These are phyloP conservation scores for Dispira simplex DNA, from an alignment of 192 early-diverging fungal genomes.

Conservation along the genomic window DNA sequence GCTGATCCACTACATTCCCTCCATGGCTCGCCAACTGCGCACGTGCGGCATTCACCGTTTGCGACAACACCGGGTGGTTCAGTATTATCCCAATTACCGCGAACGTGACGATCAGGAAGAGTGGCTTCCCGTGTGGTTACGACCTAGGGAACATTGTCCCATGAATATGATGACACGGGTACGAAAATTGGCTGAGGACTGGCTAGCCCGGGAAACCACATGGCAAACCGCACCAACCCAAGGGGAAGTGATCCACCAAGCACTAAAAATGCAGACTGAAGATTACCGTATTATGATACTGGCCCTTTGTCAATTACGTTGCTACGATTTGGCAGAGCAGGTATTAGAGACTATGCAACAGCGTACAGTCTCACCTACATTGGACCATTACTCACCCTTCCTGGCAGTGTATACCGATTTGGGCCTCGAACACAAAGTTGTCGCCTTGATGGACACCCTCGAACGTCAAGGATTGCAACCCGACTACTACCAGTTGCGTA, in stretches of 20 bases:
- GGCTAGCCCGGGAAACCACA: background rate
- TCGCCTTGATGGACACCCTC: too few relatives aligned
- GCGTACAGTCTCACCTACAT: background rate
- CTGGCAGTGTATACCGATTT: background rate
- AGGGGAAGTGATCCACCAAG: background rate
- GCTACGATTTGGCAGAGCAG: background rate
- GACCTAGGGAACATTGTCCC: background rate
- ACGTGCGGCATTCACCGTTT: background rate
- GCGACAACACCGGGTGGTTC: background rate
- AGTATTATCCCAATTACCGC: background rate
- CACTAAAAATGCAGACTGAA: background rate
- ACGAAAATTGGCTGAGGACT: background rate
- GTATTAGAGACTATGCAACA: background rate
- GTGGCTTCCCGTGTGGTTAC: background rate
- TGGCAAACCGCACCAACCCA: background rate
- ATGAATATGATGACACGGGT: background rate
- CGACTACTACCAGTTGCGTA: too few relatives aligned
- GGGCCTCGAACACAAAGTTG: too few relatives aligned
- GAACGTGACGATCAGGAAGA: background rate
- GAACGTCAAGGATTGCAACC: too few relatives aligned
- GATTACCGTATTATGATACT: constrained; percentile 3
- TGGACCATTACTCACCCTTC: background rate
- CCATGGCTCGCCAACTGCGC: background rate
- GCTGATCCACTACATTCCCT: constrained; percentile 2
- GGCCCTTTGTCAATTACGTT: background rate